phyloP scores from a whole-genome alignment of 1,284 basidiomycete genomes.

The Mycena sp. region DNA sequence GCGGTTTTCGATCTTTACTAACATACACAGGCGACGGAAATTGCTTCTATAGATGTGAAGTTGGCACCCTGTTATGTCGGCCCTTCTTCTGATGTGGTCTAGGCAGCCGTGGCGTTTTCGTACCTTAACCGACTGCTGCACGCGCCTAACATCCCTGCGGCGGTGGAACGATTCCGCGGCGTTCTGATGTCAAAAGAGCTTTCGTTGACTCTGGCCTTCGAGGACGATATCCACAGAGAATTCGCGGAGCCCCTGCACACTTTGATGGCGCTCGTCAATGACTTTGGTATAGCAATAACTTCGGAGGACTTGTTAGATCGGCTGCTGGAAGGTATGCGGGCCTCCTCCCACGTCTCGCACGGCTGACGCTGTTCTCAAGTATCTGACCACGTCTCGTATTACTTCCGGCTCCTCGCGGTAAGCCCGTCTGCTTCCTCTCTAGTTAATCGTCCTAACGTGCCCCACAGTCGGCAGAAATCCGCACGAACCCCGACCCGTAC shows the following conservation, averaged over 20 bases:
- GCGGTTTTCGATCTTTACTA: constrained; percentile 21
- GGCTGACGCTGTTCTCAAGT: constrained; percentile 46
- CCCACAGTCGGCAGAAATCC: constrained; percentile 76
- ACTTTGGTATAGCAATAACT: constrained; percentile 18
- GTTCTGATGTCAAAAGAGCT: constrained; percentile 62
- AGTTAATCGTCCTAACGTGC: neutral
- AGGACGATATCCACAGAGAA: constrained; percentile 54
- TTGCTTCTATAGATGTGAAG: constrained; percentile 82
- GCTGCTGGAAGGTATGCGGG: constrained; percentile 38
- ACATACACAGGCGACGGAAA: constrained; percentile 72
- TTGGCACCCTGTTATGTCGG: constrained; percentile 10
- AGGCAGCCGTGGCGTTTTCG: constrained; percentile 74
- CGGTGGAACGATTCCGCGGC: constrained; percentile 62
- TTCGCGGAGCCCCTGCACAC: constrained; percentile 61
- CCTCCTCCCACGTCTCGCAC: neutral
- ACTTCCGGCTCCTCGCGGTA: constrained; percentile 77
- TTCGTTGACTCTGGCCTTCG: constrained; percentile 75
- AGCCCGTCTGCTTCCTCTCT: constrained; percentile 20
- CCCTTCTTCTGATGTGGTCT: constrained; percentile 40
- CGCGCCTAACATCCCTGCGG: constrained; percentile 50
- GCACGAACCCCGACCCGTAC: constrained; percentile 69
- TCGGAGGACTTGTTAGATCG: constrained; percentile 23
- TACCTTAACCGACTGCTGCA: constrained; percentile 69
- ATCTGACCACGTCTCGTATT: constrained; percentile 78
- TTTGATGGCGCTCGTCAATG: constrained; percentile 44